These are phyloP conservation scores for Naematelia aurantialba DNA, from an alignment of 768 basidiomycete genomes.

Conservation along the genomic window DNA sequence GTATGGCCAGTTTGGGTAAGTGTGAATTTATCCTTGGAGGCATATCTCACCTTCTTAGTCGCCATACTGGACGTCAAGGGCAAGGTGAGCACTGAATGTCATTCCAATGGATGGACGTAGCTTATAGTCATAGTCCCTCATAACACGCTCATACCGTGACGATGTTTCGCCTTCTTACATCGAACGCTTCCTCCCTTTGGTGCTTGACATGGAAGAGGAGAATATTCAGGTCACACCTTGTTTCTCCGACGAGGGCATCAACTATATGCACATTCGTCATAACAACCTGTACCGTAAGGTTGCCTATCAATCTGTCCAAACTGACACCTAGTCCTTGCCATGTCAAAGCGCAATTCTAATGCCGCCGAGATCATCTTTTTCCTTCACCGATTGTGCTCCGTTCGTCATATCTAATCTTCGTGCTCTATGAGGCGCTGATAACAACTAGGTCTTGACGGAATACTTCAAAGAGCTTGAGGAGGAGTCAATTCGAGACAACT, in stretches of 20 bases:
- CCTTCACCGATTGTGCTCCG: conserved; percentile 76
- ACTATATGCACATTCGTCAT: conserved; percentile 98
- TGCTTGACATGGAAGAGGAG: conserved; percentile 96
- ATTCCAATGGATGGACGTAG: neutral
- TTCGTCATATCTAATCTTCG: conserved; percentile 22
- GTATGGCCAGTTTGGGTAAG: conserved; percentile 19
- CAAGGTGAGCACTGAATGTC: conserved; percentile 54
- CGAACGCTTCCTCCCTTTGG: conserved; percentile 86
- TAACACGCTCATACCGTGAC: conserved; percentile 93
- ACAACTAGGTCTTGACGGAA: conserved; percentile 77
- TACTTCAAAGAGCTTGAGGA: conserved; percentile 99
- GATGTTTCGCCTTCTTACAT: conserved; percentile 86
- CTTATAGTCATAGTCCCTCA: conserved; percentile 60
- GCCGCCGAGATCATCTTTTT: conserved; percentile 95
- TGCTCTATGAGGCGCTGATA: neutral
- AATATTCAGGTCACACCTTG: conserved; percentile 94
- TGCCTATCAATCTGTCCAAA: neutral
- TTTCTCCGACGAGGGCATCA: conserved; percentile 89
- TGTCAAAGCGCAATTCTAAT: conserved; percentile 93
- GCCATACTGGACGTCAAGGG: conserved; percentile 98
- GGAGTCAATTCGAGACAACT: conserved; percentile 97
- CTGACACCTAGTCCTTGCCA: conserved; percentile 68
- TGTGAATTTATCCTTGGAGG: neutral
- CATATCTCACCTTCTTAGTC: conserved; percentile 51
- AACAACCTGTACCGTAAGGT: conserved; percentile 90